Percentiles rank a stretch among this genome's conserved stretches.
These are phyloP conservation scores for Lichtheimia corymbifera DNA, from an alignment of 371 early-diverging fungal species.

Conservation along the genomic window DNA sequence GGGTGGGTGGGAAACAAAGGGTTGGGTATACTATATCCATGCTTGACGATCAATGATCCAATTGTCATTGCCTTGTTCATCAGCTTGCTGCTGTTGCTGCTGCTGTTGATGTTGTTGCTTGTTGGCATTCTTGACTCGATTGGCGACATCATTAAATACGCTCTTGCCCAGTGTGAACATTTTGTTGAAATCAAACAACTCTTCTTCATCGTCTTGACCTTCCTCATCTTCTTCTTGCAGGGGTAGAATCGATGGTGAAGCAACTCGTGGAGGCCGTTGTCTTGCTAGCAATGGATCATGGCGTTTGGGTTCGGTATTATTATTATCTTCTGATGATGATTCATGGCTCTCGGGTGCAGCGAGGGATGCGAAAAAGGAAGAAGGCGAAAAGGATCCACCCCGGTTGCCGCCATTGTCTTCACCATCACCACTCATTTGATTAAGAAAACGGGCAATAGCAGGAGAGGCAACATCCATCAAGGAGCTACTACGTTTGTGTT, in stretches of 20 bases:
- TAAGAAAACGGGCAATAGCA: slow-evolving; percentile 31
- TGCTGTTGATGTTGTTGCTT: slow-evolving; percentile 4
- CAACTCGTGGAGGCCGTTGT: no score
- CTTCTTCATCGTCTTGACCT: slow-evolving; percentile 27
- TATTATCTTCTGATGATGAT: neutral
- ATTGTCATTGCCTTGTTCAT: slow-evolving; percentile 9
- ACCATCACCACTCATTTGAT: slow-evolving; percentile 22
- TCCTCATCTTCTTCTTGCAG: slow-evolving; percentile 13
- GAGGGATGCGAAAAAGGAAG: slow-evolving; percentile 34
- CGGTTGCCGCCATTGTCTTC: slow-evolving; percentile 8
- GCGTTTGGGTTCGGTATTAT: neutral
- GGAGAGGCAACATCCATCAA: slow-evolving; percentile 25
- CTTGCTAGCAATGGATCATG: neutral
- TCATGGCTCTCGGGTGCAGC: slow-evolving; percentile 10
- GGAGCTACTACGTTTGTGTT: slow-evolving; percentile 19
- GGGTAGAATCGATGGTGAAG: neutral
- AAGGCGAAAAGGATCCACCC: slow-evolving; percentile 26
- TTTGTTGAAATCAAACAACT: slow-evolving; percentile 44
- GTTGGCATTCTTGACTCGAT: slow-evolving; percentile 28
- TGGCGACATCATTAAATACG: slow-evolving; percentile 40
- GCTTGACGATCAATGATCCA: slow-evolving; percentile 17
- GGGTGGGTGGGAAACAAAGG: no score
- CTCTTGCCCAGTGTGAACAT: slow-evolving; percentile 44
- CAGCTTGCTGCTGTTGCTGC: neutral
- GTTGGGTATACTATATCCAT: slow-evolving; percentile 13